Evolutionary conservation across 495 filamentous ascomycete genomes (phyloP), one percentile per base, ranked within the genome.

Genomic region (Penicillium simplicissimum): DNA sequence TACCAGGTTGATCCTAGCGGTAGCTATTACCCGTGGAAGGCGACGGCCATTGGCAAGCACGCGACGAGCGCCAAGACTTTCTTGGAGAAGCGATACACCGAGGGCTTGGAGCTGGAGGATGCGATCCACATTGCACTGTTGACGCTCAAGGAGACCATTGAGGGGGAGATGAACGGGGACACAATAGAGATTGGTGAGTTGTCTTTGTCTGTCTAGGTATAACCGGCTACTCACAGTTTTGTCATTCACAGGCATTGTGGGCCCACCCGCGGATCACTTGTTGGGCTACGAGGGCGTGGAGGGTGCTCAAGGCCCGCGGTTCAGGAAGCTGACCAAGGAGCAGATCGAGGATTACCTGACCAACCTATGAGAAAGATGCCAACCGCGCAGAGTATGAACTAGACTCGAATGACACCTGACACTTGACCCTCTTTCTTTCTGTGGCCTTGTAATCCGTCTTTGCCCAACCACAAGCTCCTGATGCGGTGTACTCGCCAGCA

Each of bases 341-440:
- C 94, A 98, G 80, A 97, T 98, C 71, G 95, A 98, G 82, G 95
- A 98, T 74, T 98, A 98, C 81, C 79, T 98, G 73, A 97, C 94
- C 73, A 96, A 95, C 81, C 86, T 98, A 82, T 97, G 66, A 79
- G 63, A 31, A 25, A 28, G 48, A 28, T 34, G n/a, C 34, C 8
- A 31, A 9, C 31, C 25, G 14, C 55, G 35, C 55, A 53, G 57
- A 47, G 43, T 51, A 69, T 57, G 66, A 57, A 60, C 56, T 66
- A 64, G 58, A 59, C 62, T 64, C 48, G 36, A 71, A 71, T 68
- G 68, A 71, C 61, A 62, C 17, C 52, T 31, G 28, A 31, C 28
- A 31, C 52, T 31, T 17, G 28, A 31, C 48, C 51, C 40, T 10
- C 52, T 48, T 55, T 62, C 58, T 48, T 62, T n/a, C n/a, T 28